A percentile compares a stretch with the other conserved stretches of the same genome.
Evolutionary conservation across 2,329 filamentous ascomycete genomes (phyloP).

Genomic region (Coniochaeta sp.): DNA sequence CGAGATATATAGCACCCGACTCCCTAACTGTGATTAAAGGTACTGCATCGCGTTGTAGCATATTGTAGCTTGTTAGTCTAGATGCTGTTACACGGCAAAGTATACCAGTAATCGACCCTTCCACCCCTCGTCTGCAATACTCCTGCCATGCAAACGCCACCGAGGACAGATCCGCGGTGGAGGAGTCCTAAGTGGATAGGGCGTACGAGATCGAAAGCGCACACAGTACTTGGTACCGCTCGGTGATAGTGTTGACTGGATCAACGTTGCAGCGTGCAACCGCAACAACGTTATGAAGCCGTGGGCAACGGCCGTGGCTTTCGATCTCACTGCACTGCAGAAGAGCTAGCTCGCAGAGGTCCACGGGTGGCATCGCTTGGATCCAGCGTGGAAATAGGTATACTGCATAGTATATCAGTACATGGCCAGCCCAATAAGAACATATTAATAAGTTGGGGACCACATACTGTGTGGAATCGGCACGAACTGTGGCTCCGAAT

Average conservation of each 20-base stretch:
- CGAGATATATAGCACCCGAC: no score
- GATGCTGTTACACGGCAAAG: neutral
- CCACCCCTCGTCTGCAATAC: neutral
- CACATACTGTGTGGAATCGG: constrained; percentile 1
- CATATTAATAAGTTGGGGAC: neutral
- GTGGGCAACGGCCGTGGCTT: neutral
- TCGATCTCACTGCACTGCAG: no score
- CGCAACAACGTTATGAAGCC: neutral
- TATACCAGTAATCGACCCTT: neutral
- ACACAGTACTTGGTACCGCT: neutral
- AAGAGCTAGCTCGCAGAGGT: no score
- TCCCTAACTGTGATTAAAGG: neutral
- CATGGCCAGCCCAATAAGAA: neutral
- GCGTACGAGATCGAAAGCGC: neutral
- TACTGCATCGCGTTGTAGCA: neutral
- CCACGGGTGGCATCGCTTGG: no score
- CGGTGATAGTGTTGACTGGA: neutral
- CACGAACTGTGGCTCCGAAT: neutral
- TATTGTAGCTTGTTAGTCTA: neutral
- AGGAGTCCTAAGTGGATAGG: neutral
- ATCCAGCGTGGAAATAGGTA: no score
- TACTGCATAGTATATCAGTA: neutral
- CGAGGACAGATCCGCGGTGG: neutral
- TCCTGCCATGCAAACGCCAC: neutral
- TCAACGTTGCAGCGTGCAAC: neutral